These are phyloP conservation scores for Apiospora arundinis DNA, from an alignment of 2,329 filamentous ascomycete genomes.

Conservation along the genomic window DNA sequence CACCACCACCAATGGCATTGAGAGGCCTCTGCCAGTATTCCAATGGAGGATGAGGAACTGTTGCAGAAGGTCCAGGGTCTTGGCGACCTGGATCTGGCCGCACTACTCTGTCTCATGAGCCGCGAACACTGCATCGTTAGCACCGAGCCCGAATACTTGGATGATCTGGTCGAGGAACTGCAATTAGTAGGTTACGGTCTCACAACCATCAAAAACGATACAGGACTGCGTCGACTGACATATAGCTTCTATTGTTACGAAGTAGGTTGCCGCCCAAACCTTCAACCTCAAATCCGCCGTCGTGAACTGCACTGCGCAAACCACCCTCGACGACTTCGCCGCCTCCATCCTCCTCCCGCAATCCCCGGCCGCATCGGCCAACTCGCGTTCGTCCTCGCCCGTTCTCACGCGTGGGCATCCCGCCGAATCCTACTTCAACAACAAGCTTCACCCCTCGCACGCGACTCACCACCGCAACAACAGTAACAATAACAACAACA, in stretches of 20 bases:
- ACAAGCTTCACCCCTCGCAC: background rate
- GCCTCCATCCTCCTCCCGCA: constrained; percentile 61
- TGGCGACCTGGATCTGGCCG: constrained; percentile 86
- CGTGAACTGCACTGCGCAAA: constrained; percentile 74
- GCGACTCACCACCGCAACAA: constrained; percentile 22
- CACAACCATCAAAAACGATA: background rate
- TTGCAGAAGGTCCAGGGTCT: constrained; percentile 76
- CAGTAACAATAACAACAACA: constrained; percentile 25
- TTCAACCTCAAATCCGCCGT: constrained; percentile 76
- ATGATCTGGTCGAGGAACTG: constrained; percentile 76
- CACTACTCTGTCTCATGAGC: constrained; percentile 80
- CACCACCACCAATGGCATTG: constrained; percentile 24
- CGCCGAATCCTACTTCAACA: constrained; percentile 29
- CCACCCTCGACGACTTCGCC: constrained; percentile 82
- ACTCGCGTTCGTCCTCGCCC: constrained; percentile 34
- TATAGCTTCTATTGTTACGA: background rate
- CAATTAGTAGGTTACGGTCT: constrained; percentile 60
- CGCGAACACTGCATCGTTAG: constrained; percentile 90
- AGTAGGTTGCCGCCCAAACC: constrained; percentile 69
- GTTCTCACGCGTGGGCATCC: constrained; percentile 29
- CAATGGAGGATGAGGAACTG: constrained; percentile 68
- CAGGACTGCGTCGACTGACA: background rate
- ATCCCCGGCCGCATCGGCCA: constrained; percentile 34
- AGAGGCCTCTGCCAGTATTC: constrained; percentile 27
- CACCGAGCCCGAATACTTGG: constrained; percentile 66